These are phyloP conservation scores for Entonaema liquescens DNA, from an alignment of 495 filamentous ascomycete species.

Conservation along the genomic window DNA sequence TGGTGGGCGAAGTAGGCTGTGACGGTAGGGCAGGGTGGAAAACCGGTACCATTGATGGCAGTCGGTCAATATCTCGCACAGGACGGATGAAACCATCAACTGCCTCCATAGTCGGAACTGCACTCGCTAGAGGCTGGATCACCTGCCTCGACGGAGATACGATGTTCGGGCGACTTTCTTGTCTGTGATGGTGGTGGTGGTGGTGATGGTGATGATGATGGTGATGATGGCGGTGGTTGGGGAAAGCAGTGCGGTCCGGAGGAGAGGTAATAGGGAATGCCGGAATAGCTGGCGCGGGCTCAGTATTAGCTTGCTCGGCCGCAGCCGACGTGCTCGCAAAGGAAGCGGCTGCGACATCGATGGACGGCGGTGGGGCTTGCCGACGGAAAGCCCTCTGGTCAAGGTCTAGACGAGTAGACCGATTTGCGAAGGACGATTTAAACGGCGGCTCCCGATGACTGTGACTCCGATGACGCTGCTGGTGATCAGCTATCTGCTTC, in stretches of 20 bases:
- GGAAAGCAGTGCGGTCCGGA: slow-evolving; percentile 74
- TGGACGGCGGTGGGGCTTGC: slow-evolving; percentile 57
- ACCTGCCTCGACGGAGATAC: slow-evolving; percentile 61
- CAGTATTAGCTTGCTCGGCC: slow-evolving; percentile 48
- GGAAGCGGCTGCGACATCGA: slow-evolving; percentile 54
- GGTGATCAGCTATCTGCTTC: slow-evolving; percentile 54
- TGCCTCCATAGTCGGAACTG: slow-evolving; percentile 76
- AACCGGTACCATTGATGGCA: slow-evolving; percentile 83
- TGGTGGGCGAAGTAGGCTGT: slow-evolving; percentile 93
- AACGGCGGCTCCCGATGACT: slow-evolving; percentile 51
- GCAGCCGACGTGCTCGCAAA: slow-evolving; percentile 57
- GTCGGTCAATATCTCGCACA: slow-evolving; percentile 84
- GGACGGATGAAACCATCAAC: slow-evolving; percentile 80
- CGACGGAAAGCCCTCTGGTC: slow-evolving; percentile 58
- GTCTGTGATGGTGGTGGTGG: slow-evolving; percentile 65
- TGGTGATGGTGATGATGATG: slow-evolving; percentile 67
- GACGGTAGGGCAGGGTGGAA: slow-evolving; percentile 77
- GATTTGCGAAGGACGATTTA: slow-evolving; percentile 60
- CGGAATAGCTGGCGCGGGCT: slow-evolving; percentile 70
- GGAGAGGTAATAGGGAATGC: slow-evolving; percentile 76
- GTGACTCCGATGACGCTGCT: slow-evolving; percentile 53
- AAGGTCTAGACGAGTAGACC: slow-evolving; percentile 56
- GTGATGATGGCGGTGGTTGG: slow-evolving; percentile 54
- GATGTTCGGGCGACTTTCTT: slow-evolving; percentile 66
- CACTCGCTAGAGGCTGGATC: slow-evolving; percentile 73